Percentiles rank a stretch among this genome's conserved stretches.
Conservation (phyloP, 2,329 filamentous ascomycete genomes). For the Fusarium pseudonygamai region DNA sequence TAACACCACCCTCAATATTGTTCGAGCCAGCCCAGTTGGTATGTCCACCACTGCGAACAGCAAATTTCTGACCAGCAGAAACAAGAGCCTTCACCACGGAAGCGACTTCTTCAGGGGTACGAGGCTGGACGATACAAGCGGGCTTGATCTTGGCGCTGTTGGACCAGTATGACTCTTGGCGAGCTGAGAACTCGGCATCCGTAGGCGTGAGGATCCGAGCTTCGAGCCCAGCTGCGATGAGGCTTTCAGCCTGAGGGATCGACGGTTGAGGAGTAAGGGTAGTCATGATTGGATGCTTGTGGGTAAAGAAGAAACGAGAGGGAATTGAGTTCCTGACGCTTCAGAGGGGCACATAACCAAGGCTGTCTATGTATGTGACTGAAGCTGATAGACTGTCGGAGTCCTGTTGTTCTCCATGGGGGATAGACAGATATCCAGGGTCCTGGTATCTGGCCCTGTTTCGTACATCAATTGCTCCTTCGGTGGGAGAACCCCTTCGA, state of each 20-base stretch:
- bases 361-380: not conserved
- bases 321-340: not conserved
- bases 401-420: not conserved
- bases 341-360: not conserved
- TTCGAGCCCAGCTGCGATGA: conserved; percentile 18
- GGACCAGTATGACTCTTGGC: conserved; percentile 34
- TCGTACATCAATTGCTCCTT: not conserved
- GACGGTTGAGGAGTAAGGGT: not conserved
- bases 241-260: conserved; percentile 5
- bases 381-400: not conserved
- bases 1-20: conserved; percentile 16
- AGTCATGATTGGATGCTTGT: conserved; percentile 3
- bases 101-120: conserved; percentile 10
- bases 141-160: conserved; percentile 30
- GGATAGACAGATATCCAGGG: not conserved
- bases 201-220: conserved; percentile 4
- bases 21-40: conserved; percentile 21
- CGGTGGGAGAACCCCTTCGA: not conserved
- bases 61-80: conserved; percentile 6
- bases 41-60: conserved; percentile 18
- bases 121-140: conserved; percentile 25
- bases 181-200: conserved; percentile 16
- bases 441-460: not conserved
- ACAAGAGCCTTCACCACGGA: conserved; percentile 16
- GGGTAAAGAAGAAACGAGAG: not conserved